phyloP scores from a whole-genome alignment of 1,284 basidiomycete species.

The Pseudozyma sp. region DNA sequence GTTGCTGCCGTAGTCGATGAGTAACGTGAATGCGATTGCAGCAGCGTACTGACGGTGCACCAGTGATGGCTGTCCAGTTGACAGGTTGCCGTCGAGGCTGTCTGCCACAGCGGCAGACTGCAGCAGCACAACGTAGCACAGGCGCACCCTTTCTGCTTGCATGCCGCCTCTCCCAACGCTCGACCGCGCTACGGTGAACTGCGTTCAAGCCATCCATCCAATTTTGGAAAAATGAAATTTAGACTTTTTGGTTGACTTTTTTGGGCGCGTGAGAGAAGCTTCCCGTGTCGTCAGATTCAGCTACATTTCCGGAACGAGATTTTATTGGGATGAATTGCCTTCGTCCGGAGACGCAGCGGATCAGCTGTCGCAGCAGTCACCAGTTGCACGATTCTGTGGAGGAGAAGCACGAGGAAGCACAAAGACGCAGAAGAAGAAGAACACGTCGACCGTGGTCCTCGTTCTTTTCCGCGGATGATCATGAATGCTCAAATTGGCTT shows the following conservation, averaged over 20 bases:
- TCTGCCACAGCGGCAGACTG: not conserved
- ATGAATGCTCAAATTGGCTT: not conserved
- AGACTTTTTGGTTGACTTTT: not conserved
- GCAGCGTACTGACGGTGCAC: not conserved
- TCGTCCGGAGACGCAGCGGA: too few relatives aligned
- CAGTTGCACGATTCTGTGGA: slow-evolving; percentile 1
- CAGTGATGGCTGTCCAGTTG: not conserved
- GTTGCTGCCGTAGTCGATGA: too few relatives aligned
- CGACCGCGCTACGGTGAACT: not conserved
- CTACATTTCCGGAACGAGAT: too few relatives aligned
- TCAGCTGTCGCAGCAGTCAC: not conserved
- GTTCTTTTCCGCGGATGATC: slow-evolving; percentile 11
- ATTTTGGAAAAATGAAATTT: not conserved
- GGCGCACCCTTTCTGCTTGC: not conserved
- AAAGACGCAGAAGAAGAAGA: slow-evolving; percentile 1
- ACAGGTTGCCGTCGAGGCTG: too few relatives aligned
- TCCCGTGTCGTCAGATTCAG: not conserved
- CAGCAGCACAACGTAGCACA: not conserved
- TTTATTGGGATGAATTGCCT: too few relatives aligned
- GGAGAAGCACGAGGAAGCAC: slow-evolving; percentile 18
- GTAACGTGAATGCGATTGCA: not conserved
- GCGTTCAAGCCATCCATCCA: slow-evolving; percentile 1
- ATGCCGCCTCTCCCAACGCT: too few relatives aligned
- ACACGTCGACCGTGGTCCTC: slow-evolving; percentile 10
- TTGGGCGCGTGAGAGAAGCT: not conserved